Evolutionary conservation across 225 moss, liverwort and hornwort genomes (phyloP), one percentile per base, ranked within the genome.

Genomic region (Bryoerythrophyllum caledonicum): DNA sequence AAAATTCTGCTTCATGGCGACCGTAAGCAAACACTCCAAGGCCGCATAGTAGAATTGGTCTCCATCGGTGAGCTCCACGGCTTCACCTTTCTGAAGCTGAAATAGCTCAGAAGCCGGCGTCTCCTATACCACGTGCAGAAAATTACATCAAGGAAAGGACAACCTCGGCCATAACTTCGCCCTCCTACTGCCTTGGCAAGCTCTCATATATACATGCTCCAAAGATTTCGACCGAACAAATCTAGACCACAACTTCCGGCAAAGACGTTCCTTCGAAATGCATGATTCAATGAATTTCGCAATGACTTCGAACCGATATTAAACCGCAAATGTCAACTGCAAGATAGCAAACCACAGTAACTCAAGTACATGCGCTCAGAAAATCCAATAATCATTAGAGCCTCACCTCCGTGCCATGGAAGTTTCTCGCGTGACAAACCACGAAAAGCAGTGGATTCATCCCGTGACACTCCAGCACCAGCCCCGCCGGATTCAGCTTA

Each of bases 391-490:
- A 54, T 34, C 61, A 63, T 62, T 24, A 46, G 11, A 56, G 25
- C 54, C 75, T 72, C 55, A 90, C 93, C 82, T 82, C 76, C 20
- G 81, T 85, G 57, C 82, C 86, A 40, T 80, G 67, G 30, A 88
- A 80, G 44, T 70, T 67, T 67, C 60, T 84, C 61, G 88, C 77
- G 30, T 85, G 85, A 74, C 93, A 93, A 75, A 83, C 82, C 24
- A 91, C 83, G 30, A 93, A 93, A 76, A 77, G 86, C 15, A 93
- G 70, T 7, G 93, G 83, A 81, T 93, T 93, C 55, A 88, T 76
- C 80, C 93, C 93, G 78, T 93, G 86, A 66, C 93, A 91, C 82
- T 91, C 91, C 30, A 93, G 70, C 49, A 78, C 76, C 76, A 91
- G 66, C 51, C 77, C 83, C 15, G 69, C 43, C 62, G 72, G 65